Base-by-base conservation (phyloP, 768 basidiomycete species). In the Mycena polygramma region DNA sequence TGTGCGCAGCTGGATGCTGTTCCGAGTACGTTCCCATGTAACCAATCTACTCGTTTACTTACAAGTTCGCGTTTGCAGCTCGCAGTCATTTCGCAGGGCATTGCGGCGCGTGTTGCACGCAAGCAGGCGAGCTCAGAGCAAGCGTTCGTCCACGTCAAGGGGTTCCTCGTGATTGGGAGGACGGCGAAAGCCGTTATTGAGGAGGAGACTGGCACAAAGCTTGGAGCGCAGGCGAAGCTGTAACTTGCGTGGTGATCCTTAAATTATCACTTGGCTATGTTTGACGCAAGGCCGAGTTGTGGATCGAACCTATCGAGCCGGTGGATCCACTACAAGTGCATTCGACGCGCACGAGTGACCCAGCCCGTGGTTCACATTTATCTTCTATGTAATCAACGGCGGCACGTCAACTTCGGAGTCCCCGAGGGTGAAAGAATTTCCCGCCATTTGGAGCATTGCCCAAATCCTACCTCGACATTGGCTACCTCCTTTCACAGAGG, bases 81-180 rank as follows among this genome's bases (percentile, higher is more conserved):
- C 30, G 86, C 94, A 0, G 86, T 97, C 68, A 97, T 98, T 73
- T 83, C 89, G 1, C 96, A 98, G 81, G 96, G 96, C 5, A 96
- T 98, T 71, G 94, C 96, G 2, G 96, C 96, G 37, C 88, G 96
- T 52, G 89, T 89, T 61, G 94, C 95, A 1, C 86, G 92, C 30
- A 89, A 94, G 22, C 96, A 98, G 79, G 95, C 96, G 5, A 96
- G 94, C 77, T 97, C 95, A 0, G 95, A 95, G 78, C 82, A 84
- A 51, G 96, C 96, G 9, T 82, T 79, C 51, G 64, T 82, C 10
- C 81, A 88, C 67, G 78, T 74, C 0, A 65, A 73, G 26, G 75
- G 84, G 11, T 94, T 94, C 79, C 90, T 88, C 17, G 70, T 89
- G 26, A 81, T 93, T 55, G 95, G 94, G 37, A 79, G 80, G 24